phyloP scores from a whole-genome alignment of 139 green algal genomes.

The Penium margaritaceum region DNA sequence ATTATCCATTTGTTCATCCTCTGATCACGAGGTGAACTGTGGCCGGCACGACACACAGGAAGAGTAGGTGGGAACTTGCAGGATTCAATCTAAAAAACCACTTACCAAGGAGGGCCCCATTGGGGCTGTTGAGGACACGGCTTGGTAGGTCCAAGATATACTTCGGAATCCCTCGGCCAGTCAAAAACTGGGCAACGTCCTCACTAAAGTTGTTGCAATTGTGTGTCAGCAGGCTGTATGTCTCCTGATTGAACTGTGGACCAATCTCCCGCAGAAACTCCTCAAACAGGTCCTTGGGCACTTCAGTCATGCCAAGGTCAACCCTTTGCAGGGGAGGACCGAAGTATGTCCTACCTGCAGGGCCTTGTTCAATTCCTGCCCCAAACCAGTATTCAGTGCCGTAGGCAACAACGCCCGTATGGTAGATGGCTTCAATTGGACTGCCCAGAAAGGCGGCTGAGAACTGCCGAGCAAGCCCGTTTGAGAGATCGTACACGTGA shows the following conservation, averaged over 20 bases:
- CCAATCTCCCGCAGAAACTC: conserved; percentile 45
- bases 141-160: conserved; percentile 39
- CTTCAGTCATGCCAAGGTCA: conserved; percentile 32
- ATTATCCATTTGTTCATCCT: neutral
- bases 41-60: neutral
- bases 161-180: conserved; percentile 46
- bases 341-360: conserved; percentile 29
- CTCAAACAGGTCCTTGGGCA: conserved; percentile 38
- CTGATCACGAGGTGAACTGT: neutral
- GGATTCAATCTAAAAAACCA: too few relatives aligned
- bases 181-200: conserved; percentile 43
- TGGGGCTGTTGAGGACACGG: conserved; percentile 40
- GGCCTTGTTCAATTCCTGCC: conserved; percentile 23
- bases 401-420: conserved; percentile 50
- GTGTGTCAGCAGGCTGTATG: conserved; percentile 47
- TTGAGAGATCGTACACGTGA: conserved; percentile 71
- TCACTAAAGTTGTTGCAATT: conserved; percentile 55
- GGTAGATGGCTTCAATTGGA: conserved; percentile 50
- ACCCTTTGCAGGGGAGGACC: conserved; percentile 41
- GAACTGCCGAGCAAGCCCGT: conserved; percentile 60
- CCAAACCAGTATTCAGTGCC: conserved; percentile 47
- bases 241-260: conserved; percentile 15
- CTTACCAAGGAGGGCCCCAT: conserved; percentile 38
- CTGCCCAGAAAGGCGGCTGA: conserved; percentile 61
- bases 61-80: neutral